These are phyloP conservation scores for Caloboletus inedulis DNA, from an alignment of 1,284 basidiomycete genomes.

Conservation along the genomic window DNA sequence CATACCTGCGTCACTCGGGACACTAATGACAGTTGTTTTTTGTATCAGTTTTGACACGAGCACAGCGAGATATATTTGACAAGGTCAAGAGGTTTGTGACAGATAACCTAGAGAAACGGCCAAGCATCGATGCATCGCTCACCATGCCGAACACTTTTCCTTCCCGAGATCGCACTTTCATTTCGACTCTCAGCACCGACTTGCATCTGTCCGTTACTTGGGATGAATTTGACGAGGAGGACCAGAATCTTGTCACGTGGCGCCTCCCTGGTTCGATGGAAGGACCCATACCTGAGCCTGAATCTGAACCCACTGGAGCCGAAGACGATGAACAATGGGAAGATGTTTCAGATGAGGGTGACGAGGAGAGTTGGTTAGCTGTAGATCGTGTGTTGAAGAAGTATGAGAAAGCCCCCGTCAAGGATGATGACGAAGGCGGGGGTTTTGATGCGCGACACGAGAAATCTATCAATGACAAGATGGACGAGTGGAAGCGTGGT, in stretches of 20 bases:
- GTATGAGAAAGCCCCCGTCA: slow-evolving; percentile 82
- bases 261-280: slow-evolving; percentile 54
- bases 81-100: slow-evolving; percentile 73
- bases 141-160: slow-evolving; percentile 75
- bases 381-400: slow-evolving; percentile 83
- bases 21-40: neutral
- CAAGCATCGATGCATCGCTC: slow-evolving; percentile 42
- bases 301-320: slow-evolving; percentile 22
- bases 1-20: neutral
- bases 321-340: slow-evolving; percentile 43
- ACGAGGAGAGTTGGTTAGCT: slow-evolving; percentile 62
- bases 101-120: slow-evolving; percentile 44
- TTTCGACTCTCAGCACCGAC: slow-evolving; percentile 70
- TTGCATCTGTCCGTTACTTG: slow-evolving; percentile 76
- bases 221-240: slow-evolving; percentile 88
- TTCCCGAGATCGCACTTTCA: slow-evolving; percentile 75
- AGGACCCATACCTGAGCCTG: slow-evolving; percentile 34
- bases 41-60: slow-evolving; percentile 59
- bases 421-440: slow-evolving; percentile 62
- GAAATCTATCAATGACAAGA: slow-evolving; percentile 71
- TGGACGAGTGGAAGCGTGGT: slow-evolving; percentile 87
- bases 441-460: slow-evolving; percentile 80
- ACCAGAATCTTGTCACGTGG: slow-evolving; percentile 69
- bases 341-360: slow-evolving; percentile 49
- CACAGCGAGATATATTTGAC: slow-evolving; percentile 76